Base-by-base conservation (phyloP, 1,284 basidiomycete species). In the Bjerkandera adusta region DNA sequence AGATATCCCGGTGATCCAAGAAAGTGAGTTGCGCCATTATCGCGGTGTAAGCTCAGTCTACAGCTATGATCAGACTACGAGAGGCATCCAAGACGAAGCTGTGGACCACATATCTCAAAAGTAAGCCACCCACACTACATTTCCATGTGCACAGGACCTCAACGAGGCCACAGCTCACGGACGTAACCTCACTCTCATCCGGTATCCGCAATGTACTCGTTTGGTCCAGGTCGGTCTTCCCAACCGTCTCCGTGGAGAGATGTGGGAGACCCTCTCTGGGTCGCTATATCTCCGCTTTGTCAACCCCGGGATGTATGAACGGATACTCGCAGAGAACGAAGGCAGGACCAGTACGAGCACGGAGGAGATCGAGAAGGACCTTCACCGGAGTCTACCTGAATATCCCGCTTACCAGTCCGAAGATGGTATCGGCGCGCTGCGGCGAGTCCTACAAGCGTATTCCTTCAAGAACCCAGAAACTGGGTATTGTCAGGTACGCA, bases 331-430 rank as follows among this genome's bases (percentile, higher is more conserved):
- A 43, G 83, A 92, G 44, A 87, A 96, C 64, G 76, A 79, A 47
- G 94, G 92, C 10, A 79, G 85, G 49, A 83, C 81, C 18, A 94
- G 81, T 43, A 89, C 89, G 6, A 94, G 92, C 58, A 97, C 96
- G 0, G 97, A 99, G 64, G 97, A 99, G 65, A 99, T 99, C 41
- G 97, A 99, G 69, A 99, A 99, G 69, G 97, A 99, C 65, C 69
- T 99, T 32, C 96, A 97, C 68, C 81, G 97, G 16, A 93, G 90
- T 68, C 69, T 97, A 49, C 94, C 94, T 0, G 95, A 97, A 62
- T 97, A 97, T 66, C 85, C 92, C 24, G 94, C 92, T 1, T 97
- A 96, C 65, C 94, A 97, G 63, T 81, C 80, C 16, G 85, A 91
- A 22, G 85, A 90, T 42, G 95, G 94, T 1, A 91, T 97, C 48